These are phyloP conservation scores for Serendipita vermifera DNA, from an alignment of 768 basidiomycete species.

Conservation along the genomic window DNA sequence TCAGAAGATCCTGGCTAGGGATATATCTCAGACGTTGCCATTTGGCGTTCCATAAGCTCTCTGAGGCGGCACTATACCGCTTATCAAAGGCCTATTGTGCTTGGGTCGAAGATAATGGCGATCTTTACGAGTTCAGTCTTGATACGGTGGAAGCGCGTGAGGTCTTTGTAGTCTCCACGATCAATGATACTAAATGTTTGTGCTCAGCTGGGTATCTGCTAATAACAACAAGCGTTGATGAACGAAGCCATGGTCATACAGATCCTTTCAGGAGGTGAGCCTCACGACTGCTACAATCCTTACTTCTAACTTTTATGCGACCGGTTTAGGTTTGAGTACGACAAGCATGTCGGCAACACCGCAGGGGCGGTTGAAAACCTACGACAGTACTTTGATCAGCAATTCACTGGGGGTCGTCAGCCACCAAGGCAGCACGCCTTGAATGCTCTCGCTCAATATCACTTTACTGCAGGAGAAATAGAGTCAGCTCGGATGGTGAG, in stretches of 20 bases:
- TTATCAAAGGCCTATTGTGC: not conserved
- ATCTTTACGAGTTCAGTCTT: not conserved
- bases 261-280: not conserved
- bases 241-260: not conserved
- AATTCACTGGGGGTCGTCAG: not conserved
- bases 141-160: not conserved
- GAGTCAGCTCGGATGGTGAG: not conserved
- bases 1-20: slow-evolving; percentile 2
- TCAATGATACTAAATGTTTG: not conserved
- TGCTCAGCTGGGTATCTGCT: not conserved
- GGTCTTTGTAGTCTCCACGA: not conserved
- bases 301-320: not conserved
- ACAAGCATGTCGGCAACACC: not conserved
- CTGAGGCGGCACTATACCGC: not conserved
- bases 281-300: not conserved
- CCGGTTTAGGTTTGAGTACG: not conserved
- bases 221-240: not conserved
- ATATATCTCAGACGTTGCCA: not conserved
- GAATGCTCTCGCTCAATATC: slow-evolving; percentile 1
- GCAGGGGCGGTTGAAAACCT: slow-evolving; percentile 3
- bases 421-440: slow-evolving; percentile 3
- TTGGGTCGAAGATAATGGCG: not conserved
- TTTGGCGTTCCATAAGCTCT: not conserved
- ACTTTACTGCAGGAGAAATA: not conserved
- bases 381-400: slow-evolving; percentile 3